Base-by-base conservation (phyloP, 2,329 filamentous ascomycete genomes). In the Aspergillus sp. region DNA sequence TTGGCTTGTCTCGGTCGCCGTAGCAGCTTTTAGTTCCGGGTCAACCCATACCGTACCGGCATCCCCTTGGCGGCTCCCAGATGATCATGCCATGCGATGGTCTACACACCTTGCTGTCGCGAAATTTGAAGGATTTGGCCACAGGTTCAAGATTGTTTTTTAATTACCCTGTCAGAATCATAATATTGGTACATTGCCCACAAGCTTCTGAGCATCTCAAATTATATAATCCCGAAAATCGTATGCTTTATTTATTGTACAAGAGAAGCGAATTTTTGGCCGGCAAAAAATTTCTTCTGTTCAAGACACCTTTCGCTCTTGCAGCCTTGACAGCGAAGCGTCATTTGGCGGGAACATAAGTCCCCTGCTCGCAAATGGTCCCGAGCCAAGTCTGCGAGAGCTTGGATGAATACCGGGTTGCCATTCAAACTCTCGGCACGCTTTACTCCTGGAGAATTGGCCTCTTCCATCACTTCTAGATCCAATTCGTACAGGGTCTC, bases 401-500 rank as follows among this genome's bases (percentile, higher is more conserved):
- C 95, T 64, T 90, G 77, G 68, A 99, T 98, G 75, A 99, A 99
- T 1, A 93, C 86, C 0, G 87, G 89, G 73, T 85, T 96, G 55
- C 91, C 95, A 70, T 99, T 99, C 68, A 99, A 76, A 70, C 90
- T 96, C 73, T 98, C 95, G 1, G 89, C 91, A 57, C 95, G 85
- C 81, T 96, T 96, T 62, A 99, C 87, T 33, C 93, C 91, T 0
- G 85, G 78, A 68, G 90, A 85, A 85, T 91, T 75, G 39, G 77
- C 77, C 62, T 96, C 93, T 57, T 91, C 90, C 69, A 99, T 98
- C 40, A 99, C 91, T 76, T 99, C 95, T 67, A 91, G 83, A 73
- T 99, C 95, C 52, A 99, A 80, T 75, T 99, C 95, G 73, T 89
- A 98, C 1, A 99, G 81, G 0, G 95, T 99, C 78, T 99, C 95